Evolutionary conservation across 345 rosid species (phyloP), one percentile per base, ranked within the genome.

Genomic region (Citrus trifoliata): DNA sequence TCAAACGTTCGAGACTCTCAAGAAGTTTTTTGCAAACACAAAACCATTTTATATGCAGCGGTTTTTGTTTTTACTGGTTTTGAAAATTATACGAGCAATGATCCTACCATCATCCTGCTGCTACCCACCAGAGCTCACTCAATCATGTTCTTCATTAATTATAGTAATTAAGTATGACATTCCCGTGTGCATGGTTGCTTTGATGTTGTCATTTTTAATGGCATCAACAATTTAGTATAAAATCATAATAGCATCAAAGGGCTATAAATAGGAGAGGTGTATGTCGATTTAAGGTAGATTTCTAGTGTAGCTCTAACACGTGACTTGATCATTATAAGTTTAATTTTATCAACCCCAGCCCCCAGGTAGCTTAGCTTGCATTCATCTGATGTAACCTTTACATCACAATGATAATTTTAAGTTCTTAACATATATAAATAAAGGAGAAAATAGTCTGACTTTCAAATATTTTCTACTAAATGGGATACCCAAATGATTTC

Each of bases 41-140:
- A 74, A 25, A 40, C 70, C 77, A 37, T 66, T 35, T 4, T 32
- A 35, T 37, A 76, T 62, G 80, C 73, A 56, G 74, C 75, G 59
- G 80, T 79, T 79, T 76, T 77, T 60, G 76, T 60, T 71, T 80
- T 76, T 46, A 46, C 76, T 83, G 83, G 85, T 75, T 84, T 78
- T 81, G n/a, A 60, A 16, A 51, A 42, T 40, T 69, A 64, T 42
- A 61, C 5, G 25, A 19, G 32, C 64, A 55, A 62, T 19, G 22
- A 56, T 66, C 58, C 60, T 66, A 55, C 64, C 81, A 18, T 32
- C 46, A 13, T 13, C 70, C 68, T 32, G 40, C 46, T 33, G 37
- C 65, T 48, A 79, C 79, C 76, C 77, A 75, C 76, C 51, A 12
- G 4, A 12, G 13, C 51, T 13, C 72, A 75, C 72, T 75, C 79